Evolutionary conservation across 2,329 filamentous ascomycete genomes (phyloP).

Genomic region (Malbranchea zuffiana): DNA sequence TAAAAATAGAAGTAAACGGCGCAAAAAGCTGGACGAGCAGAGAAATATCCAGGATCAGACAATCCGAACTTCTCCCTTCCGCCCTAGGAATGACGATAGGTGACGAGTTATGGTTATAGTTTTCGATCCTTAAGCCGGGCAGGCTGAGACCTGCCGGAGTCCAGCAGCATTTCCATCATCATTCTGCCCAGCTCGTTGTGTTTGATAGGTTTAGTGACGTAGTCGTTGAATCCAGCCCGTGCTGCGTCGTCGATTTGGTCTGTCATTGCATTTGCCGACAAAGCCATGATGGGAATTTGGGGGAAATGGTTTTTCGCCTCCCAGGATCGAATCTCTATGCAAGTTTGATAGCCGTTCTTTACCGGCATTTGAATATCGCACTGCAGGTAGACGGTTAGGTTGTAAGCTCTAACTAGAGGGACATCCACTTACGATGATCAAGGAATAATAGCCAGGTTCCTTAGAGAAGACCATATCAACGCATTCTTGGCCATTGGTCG

Average conservation of each 20-base stretch:
- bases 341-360: slow-evolving; percentile 41
- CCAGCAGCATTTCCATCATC: slow-evolving; percentile 39
- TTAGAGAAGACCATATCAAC: slow-evolving; percentile 38
- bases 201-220: slow-evolving; percentile 41
- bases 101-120: background rate
- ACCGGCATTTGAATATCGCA: slow-evolving; percentile 43
- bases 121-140: slow-evolving; percentile 34
- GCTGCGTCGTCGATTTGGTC: slow-evolving; percentile 39
- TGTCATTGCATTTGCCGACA: slow-evolving; percentile 41
- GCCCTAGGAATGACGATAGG: background rate
- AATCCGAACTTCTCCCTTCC: background rate
- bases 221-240: slow-evolving; percentile 39
- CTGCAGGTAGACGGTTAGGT: slow-evolving; percentile 17
- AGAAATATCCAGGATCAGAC: slow-evolving; percentile 1
- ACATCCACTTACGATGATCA: slow-evolving; percentile 35
- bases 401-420: background rate
- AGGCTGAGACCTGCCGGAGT: slow-evolving; percentile 25
- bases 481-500: slow-evolving; percentile 38
- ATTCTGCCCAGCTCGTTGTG: slow-evolving; percentile 40
- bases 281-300: slow-evolving; percentile 40
- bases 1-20: background rate
- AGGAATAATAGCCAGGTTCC: slow-evolving; percentile 38
- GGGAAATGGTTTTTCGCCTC: slow-evolving; percentile 37
- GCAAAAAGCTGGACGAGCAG: background rate
- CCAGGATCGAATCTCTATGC: slow-evolving; percentile 37